phyloP scores from a whole-genome alignment of 1,284 basidiomycete species.

The Inonotus hispidus region DNA sequence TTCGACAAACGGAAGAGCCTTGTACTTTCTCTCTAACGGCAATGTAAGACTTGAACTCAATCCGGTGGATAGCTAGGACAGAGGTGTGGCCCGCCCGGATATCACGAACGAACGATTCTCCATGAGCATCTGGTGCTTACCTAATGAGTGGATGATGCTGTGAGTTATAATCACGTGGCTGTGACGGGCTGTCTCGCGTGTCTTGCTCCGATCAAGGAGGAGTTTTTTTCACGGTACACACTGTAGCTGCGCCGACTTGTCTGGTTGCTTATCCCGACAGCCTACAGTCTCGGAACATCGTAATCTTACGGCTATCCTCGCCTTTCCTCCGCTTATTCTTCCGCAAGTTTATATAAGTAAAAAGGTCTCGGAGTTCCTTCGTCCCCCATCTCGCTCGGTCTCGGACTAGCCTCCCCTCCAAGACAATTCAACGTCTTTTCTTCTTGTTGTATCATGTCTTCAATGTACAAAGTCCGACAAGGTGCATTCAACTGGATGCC shows the following conservation, averaged over 20 bases:
- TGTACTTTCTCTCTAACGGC: neutral
- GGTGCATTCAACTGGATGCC: constrained; percentile 36
- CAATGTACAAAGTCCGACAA: too few species aligned
- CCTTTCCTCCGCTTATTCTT: neutral
- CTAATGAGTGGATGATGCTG: neutral
- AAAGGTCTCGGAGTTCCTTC: neutral
- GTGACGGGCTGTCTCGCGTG: neutral
- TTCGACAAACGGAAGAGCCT: neutral
- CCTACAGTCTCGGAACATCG: neutral
- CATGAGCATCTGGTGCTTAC: neutral
- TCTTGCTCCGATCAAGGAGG: neutral
- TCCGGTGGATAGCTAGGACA: too few species aligned
- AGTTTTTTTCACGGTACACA: neutral
- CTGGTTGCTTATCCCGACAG: neutral
- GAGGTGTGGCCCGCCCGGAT: too few species aligned
- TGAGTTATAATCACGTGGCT: neutral
- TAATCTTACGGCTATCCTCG: neutral
- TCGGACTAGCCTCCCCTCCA: neutral
- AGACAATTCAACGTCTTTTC: neutral
- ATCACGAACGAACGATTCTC: too few species aligned
- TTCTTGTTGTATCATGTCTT: neutral
- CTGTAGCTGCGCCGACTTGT: neutral
- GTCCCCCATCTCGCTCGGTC: neutral
- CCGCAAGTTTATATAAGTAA: neutral
- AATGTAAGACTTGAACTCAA: neutral